phyloP scores from a whole-genome alignment of 257 asterid species.

The Gardenia jasminoides region DNA sequence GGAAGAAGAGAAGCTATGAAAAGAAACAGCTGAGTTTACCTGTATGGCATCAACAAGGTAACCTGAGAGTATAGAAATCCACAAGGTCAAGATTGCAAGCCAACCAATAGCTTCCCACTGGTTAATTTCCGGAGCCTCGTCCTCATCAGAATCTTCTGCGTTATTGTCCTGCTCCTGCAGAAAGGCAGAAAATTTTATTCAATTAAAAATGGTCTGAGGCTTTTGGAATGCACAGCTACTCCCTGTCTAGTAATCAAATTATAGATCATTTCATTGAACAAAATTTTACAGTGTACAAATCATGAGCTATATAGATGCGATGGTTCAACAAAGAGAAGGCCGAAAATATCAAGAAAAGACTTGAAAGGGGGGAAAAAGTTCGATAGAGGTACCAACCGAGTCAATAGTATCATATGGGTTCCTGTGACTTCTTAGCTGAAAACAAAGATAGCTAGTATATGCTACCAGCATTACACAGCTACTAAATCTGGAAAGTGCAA shows the following conservation, averaged over 20 bases:
- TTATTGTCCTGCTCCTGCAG: constrained; percentile 52
- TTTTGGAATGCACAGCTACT: not conserved
- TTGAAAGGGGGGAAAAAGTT: constrained; percentile 6
- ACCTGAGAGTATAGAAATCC: constrained; percentile 92
- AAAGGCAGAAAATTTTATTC: constrained; percentile 10
- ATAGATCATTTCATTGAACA: not conserved
- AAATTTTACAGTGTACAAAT: not conserved
- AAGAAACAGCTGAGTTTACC: constrained; percentile 35
- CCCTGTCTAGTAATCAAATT: not conserved
- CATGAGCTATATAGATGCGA: not conserved
- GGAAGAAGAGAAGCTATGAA: not conserved
- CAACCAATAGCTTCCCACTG: constrained; percentile 88
- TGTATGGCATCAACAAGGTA: constrained; percentile 92
- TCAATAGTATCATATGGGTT: constrained; percentile 49
- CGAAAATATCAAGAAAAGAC: not conserved
- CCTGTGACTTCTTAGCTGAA: constrained; percentile 84
- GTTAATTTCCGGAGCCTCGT: constrained; percentile 76
- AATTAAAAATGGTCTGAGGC: not conserved
- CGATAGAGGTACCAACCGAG: constrained; percentile 43
- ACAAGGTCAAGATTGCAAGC: constrained; percentile 81
- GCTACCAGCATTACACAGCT: constrained; percentile 94
- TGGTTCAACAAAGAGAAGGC: not conserved
- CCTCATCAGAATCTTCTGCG: constrained; percentile 52
- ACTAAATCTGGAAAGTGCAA: constrained; percentile 91
- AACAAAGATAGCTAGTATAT: constrained; percentile 87